Base-by-base conservation (phyloP, 352 stramenopile genomes). In the Globisporangium sylvaticum region DNA sequence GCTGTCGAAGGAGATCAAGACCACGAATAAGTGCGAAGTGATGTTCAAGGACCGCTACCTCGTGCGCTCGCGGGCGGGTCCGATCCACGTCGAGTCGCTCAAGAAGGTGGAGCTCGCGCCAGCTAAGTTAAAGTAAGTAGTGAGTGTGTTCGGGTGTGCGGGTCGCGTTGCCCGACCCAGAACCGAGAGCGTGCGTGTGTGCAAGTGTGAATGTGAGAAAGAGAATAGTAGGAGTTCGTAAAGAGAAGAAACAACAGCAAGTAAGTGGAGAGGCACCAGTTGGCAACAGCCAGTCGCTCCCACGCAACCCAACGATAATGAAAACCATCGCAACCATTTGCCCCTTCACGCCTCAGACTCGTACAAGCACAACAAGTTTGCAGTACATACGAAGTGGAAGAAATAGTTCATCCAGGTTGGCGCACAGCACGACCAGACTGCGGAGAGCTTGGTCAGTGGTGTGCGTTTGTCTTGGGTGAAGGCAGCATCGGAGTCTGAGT, bases 11-110 rank as follows among this genome's bases (percentile, higher is more conserved):
- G 77, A 81, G 53, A 87, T 92, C 67, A 88, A 83, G 76, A 90
- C 81, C 39, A 90, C 79, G 70, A 87, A 87, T 65, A 90, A 92
- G 80, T 75, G 79, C 58, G 81, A 92, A 68, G 70, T 92, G 56
- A 70, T 87, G 81, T 92, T 87, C 72, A 72, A 78, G 70, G 81
- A 89, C 27, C 81, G 80, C 63, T 90, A 71, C 68, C 66, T 79
- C 5, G 69, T 91, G 25, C 78, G 81, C 37, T 89, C 83, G 58
- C 76, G 78, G 46, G 78, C 70, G 9, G 83, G 83, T 24, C 78
- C 79, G 54, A 67, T 86, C 34, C 76, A 74, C 58, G 82, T 89
- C 53, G 83, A 91, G 71, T 88, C 81, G 53, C 70, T 91, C 31
- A 78, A 84, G 69, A 89, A 90, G 72, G 56, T 64, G 29, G 65